Evolutionary conservation across 345 rosid species (phyloP).

Genomic region (Heritiera fomes): DNA sequence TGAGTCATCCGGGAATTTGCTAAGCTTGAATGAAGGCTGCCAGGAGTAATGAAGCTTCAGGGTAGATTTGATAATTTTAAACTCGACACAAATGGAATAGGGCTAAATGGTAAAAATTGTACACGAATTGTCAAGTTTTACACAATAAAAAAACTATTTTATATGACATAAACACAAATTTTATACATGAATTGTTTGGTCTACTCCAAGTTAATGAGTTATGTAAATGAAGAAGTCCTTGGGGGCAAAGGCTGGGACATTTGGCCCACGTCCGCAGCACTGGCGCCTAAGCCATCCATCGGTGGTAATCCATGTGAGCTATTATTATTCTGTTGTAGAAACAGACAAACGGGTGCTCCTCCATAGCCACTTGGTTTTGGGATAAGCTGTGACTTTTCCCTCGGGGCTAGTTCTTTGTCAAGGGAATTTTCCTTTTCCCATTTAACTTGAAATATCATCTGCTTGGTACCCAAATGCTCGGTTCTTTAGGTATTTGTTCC

Average conservation of each 20-base stretch:
- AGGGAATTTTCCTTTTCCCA: not conserved
- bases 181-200: no score
- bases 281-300: not conserved
- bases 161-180: no score
- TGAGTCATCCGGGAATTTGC: constrained; percentile 1
- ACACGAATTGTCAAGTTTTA: no score
- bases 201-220: not conserved
- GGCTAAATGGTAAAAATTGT: no score
- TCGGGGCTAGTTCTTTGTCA: not conserved
- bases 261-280: constrained; percentile 12
- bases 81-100: no score
- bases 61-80: no score
- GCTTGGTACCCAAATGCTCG: not conserved
- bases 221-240: not conserved
- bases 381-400: not conserved
- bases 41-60: not conserved
- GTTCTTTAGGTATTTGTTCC: not conserved
- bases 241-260: not conserved
- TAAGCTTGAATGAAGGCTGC: not conserved
- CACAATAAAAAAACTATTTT: no score
- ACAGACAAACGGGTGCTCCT: constrained; percentile 9
- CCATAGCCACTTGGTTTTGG: not conserved
- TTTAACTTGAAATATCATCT: not conserved
- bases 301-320: constrained; percentile 7
- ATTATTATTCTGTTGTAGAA: constrained; percentile 9